A percentile compares a stretch with the other conserved stretches of the same genome.
phyloP scores from a whole-genome alignment of 2,329 filamentous ascomycete genomes.

The Metarhizium anisopliae region DNA sequence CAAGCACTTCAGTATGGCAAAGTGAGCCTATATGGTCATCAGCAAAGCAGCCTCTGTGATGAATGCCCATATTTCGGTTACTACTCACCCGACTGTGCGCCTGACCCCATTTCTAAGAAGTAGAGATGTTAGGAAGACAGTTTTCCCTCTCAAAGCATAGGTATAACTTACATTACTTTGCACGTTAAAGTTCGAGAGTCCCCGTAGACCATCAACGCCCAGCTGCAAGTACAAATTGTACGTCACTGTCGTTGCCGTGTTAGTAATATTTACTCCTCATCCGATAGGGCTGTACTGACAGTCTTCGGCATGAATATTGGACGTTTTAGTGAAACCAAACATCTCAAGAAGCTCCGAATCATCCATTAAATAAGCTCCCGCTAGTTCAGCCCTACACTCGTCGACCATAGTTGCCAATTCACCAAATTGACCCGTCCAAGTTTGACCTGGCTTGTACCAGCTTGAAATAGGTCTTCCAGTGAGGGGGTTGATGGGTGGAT shows the following conservation, averaged over 20 bases:
- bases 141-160: neutral
- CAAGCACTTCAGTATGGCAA: constrained; percentile 52
- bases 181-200: constrained; percentile 25
- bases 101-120: constrained; percentile 32
- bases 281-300: constrained; percentile 16
- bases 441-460: constrained; percentile 56
- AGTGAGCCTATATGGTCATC: constrained; percentile 42
- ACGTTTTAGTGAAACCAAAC: constrained; percentile 29
- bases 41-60: neutral
- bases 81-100: constrained; percentile 26
- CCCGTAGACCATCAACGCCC: constrained; percentile 30
- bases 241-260: constrained; percentile 16
- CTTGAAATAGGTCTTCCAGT: constrained; percentile 41
- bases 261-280: neutral
- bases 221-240: constrained; percentile 33
- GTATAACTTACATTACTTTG: constrained; percentile 14
- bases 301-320: constrained; percentile 28
- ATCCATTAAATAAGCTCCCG: constrained; percentile 31
- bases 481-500: constrained; percentile 48
- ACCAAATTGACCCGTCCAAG: constrained; percentile 53
- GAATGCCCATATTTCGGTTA: neutral
- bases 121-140: neutral
- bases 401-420: constrained; percentile 52
- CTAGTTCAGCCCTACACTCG: constrained; percentile 38
- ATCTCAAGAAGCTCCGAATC: constrained; percentile 31